Base-by-base conservation (phyloP, 2,329 filamentous ascomycete species). In the Leptosphaerulina australis region DNA sequence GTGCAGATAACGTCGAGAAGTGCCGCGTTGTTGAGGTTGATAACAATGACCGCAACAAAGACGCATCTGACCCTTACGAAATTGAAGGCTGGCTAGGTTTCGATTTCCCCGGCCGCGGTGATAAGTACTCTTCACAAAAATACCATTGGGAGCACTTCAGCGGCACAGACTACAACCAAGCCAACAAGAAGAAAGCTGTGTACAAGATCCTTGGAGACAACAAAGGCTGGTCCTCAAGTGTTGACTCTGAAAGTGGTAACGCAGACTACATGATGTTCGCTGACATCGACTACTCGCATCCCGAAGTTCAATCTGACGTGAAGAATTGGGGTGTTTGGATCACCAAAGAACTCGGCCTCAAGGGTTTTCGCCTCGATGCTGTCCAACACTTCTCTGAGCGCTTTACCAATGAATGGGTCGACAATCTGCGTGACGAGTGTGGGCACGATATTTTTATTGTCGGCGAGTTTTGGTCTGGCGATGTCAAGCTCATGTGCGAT, bases 181-280 rank as follows among this genome's bases (percentile, higher is more conserved):
- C 71, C 29, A 77, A 78, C 21, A 75, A 81, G 41, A 78, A 80
- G 56, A 83, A 81, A 9, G 85, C 81, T 1, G 82, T 90, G 38
- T 90, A 83, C 75, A 85, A 83, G 68, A 83, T 89, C 37, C 67
- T 83, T 2, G 85, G 82, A 0, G 81, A 80, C 52, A 79, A 81
- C 45, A 88, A 88, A 62, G 78, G 79, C 28, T 90, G 86, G 87
- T 82, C 83, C 2, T 63, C 79, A 0, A 79, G 80, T 11, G 85
- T 87, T 3, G 83, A 84, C 21, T 78, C 81, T 15, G 77, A 88
- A 67, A 80, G 84, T 56, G 87, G 87, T 6, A 90, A 90, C 62
- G 74, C 72, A 31, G 83, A 86, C 67, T 89, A 85, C 63, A 78
- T 90, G 69, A 88, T 90, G 84, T 89, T 88, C 59, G 83, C 84